Percentiles rank a stretch among this genome's conserved stretches.
These are phyloP conservation scores for Penicillium sp. DNA, from an alignment of 2,329 filamentous ascomycete species.

Conservation along the genomic window DNA sequence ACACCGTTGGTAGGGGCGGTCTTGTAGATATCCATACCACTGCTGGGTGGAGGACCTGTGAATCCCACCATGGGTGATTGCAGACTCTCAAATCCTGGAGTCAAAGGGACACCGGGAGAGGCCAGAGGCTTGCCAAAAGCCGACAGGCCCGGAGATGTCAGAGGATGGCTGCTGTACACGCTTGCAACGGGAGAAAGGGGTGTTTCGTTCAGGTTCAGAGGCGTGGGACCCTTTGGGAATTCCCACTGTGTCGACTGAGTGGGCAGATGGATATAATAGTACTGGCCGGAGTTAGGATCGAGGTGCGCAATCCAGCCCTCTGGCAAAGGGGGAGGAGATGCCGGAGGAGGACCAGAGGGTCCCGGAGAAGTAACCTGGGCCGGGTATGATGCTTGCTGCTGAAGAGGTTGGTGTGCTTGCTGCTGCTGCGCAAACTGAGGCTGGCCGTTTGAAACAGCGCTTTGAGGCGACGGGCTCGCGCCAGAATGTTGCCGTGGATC, in stretches of 20 bases:
- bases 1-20: slow-evolving; percentile 92
- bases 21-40: slow-evolving; percentile 92
- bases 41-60: slow-evolving; percentile 81
- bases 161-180: slow-evolving; percentile 70
- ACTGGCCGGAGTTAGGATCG: slow-evolving; percentile 93
- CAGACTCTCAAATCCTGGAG: slow-evolving; percentile 82
- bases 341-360: slow-evolving; percentile 61
- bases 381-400: slow-evolving; percentile 14
- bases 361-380: slow-evolving; percentile 40
- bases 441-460: slow-evolving; percentile 37
- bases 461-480: slow-evolving; percentile 45
- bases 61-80: slow-evolving; percentile 81
- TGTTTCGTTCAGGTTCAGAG: slow-evolving; percentile 77
- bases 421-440: slow-evolving; percentile 18
- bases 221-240: slow-evolving; percentile 93
- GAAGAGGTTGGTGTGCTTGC: background rate
- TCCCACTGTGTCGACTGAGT: slow-evolving; percentile 98
- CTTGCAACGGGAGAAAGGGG: slow-evolving; percentile 82
- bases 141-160: slow-evolving; percentile 69
- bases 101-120: slow-evolving; percentile 81
- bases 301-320: slow-evolving; percentile 98
- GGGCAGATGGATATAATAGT: slow-evolving; percentile 97
- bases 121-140: slow-evolving; percentile 61
- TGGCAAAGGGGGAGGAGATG: slow-evolving; percentile 87
- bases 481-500: slow-evolving; percentile 62